Evolutionary conservation across 495 filamentous ascomycete genomes (phyloP), one percentile per base, ranked within the genome.

Genomic region (Neurospora sp.): DNA sequence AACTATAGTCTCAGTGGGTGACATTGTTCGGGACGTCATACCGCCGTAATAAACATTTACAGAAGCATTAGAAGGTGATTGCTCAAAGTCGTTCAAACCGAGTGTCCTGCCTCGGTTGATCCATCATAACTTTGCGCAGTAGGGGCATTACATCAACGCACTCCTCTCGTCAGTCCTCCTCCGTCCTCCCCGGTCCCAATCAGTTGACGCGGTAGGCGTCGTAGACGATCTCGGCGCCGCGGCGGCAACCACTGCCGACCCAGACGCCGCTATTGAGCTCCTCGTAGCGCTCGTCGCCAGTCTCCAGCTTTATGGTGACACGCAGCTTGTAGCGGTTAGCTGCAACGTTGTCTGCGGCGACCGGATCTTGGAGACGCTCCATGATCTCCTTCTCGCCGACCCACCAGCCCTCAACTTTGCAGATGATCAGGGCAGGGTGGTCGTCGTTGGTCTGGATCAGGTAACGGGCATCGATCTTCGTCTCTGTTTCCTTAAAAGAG

Each of bases 161-260:
- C 54, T 66, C 54, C 54, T 66, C 27, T 31, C 54, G 12, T 66
- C 31, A 66, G 14, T 66, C 54, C 31, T 66, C 27, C 54, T 66
- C 54, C 54, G 27, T 18, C 54, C 54, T 46, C 6, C 42, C n/a
- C 44, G 1, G 23, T 18, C 11, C n/a, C 9, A 48, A 66, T 75
- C 71, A 81, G 73, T 71, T 74, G 37, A 80, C 70, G 16, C 78
- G 76, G 71, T 81, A 79, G 18, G 76, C 79, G 59, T 81, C 79
- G 69, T 81, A 81, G 27, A 80, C 77, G 37, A 81, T 77, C 72
- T 80, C 77, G n/a, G 78, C 77, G 38, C 80, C 78, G 35, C 77
- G 54, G 9, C 80, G 76, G 35, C 74, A 78, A 35, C 80, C 80
- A 38, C 76, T 78, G 37, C 44, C 78, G 3, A 77, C 42, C 76